phyloP scores from a whole-genome alignment of 768 basidiomycete species.

The Boletus rubropictus region DNA sequence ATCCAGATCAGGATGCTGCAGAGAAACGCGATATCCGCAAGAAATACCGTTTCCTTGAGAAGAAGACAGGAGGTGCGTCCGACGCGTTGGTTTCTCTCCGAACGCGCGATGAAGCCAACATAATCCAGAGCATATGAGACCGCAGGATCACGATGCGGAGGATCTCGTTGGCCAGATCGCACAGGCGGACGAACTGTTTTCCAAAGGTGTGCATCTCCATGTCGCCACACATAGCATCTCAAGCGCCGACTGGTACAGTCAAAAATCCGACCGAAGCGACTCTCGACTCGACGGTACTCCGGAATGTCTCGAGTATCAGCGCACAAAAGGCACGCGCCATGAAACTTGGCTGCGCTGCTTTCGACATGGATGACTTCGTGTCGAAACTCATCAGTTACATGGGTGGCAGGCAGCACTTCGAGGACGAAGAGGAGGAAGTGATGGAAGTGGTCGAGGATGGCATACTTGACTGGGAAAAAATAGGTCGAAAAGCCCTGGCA shows the following conservation, averaged over 20 bases:
- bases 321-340: conserved; percentile 87
- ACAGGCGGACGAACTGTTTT: conserved; percentile 56
- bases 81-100: neutral
- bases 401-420: conserved; percentile 59
- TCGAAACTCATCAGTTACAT: conserved; percentile 66
- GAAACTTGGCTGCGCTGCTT: conserved; percentile 82
- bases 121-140: conserved; percentile 41
- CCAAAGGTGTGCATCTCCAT: conserved; percentile 42
- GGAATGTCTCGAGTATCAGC: conserved; percentile 71
- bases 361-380: conserved; percentile 91
- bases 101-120: neutral
- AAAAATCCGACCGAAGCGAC: conserved; percentile 84
- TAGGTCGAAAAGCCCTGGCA: conserved; percentile 79
- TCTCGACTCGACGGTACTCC: conserved; percentile 78
- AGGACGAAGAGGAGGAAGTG: conserved; percentile 43
- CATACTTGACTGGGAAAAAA: conserved; percentile 73
- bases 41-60: conserved; percentile 63
- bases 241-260: conserved; percentile 37
- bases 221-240: conserved; percentile 3
- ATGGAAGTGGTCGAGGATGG: conserved; percentile 47
- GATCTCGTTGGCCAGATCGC: conserved; percentile 52
- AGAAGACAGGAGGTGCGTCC: conserved; percentile 55
- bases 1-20: conserved; percentile 81
- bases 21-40: conserved; percentile 71
- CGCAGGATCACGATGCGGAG: conserved; percentile 51